These are phyloP conservation scores for Apiotrichum veenhuisii DNA, from an alignment of 1,284 basidiomycete genomes.

Conservation along the genomic window DNA sequence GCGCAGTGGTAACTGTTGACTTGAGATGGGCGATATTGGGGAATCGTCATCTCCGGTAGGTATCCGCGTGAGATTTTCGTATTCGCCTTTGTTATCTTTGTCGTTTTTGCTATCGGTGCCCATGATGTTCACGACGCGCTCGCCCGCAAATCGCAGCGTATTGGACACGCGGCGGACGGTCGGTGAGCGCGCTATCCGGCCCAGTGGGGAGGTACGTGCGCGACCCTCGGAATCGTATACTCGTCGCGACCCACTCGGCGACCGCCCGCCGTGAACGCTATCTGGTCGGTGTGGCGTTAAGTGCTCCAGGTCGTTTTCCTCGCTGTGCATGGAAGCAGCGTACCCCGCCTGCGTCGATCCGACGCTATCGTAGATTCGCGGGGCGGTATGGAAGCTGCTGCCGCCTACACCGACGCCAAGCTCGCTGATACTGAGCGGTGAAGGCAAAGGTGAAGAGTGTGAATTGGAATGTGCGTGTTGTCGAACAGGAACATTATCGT, in stretches of 20 bases:
- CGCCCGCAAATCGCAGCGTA: constrained; percentile 52
- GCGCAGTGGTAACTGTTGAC: not conserved
- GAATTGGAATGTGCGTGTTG: no score
- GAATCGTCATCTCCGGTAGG: constrained; percentile 23
- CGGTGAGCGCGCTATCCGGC: constrained; percentile 26
- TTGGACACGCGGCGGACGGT: constrained; percentile 38
- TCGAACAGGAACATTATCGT: no score
- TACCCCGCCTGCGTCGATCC: not conserved
- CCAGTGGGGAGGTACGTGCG: constrained; percentile 9
- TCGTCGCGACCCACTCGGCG: constrained; percentile 11
- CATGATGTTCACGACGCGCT: constrained; percentile 66
- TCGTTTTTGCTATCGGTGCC: constrained; percentile 38
- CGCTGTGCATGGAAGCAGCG: not conserved
- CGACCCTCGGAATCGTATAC: constrained; percentile 29
- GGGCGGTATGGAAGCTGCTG: not conserved
- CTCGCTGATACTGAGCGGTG: no score
- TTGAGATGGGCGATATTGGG: not conserved
- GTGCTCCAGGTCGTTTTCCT: constrained; percentile 9
- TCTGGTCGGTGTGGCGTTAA: constrained; percentile 5
- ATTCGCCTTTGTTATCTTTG: constrained; percentile 52
- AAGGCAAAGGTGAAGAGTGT: no score
- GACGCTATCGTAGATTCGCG: not conserved
- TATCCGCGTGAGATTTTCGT: constrained; percentile 22
- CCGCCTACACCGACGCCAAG: no score
- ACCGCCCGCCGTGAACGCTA: not conserved